Percentiles rank a stretch among this genome's conserved stretches.
These are phyloP conservation scores for Abrus pulchellus DNA, from an alignment of 306 rosid species.

Conservation along the genomic window DNA sequence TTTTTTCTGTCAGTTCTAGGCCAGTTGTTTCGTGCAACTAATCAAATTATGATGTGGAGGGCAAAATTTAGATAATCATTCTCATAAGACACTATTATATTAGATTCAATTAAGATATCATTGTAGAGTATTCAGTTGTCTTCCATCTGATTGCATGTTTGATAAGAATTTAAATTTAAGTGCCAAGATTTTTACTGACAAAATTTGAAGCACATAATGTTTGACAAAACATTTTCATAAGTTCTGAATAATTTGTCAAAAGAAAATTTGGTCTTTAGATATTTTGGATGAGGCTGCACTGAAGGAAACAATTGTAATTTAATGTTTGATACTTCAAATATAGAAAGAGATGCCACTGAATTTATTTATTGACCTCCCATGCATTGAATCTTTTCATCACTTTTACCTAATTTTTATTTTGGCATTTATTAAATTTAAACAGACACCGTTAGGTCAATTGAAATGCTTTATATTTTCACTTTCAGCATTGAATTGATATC, in stretches of 20 bases:
- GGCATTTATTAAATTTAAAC: constrained; percentile 29
- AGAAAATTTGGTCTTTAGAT: constrained; percentile 12
- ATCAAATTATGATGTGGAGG: constrained; percentile 34
- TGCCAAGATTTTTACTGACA: neutral
- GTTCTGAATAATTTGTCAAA: constrained; percentile 5
- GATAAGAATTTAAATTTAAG: constrained; percentile 20
- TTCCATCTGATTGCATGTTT: constrained; percentile 34
- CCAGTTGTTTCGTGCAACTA: constrained; percentile 36
- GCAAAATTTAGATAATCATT: constrained; percentile 36
- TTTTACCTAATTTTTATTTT: constrained; percentile 39
- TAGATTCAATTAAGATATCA: constrained; percentile 12
- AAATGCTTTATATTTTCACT: constrained; percentile 25
- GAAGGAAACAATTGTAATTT: constrained; percentile 3
- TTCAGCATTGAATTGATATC: constrained; percentile 37
- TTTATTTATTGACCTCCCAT: constrained; percentile 34
- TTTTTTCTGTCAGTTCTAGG: constrained; percentile 29
- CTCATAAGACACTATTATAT: constrained; percentile 28
- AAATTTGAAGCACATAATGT: neutral
- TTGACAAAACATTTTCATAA: constrained; percentile 27
- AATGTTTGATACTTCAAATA: constrained; percentile 8
- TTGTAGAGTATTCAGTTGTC: constrained; percentile 6
- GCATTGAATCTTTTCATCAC: constrained; percentile 16
- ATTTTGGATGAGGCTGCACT: neutral
- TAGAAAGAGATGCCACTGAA: constrained; percentile 1
- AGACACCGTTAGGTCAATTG: constrained; percentile 31